Conservation (phyloP, 208 protist genomes). For the Trypanosoma melophagium region DNA sequence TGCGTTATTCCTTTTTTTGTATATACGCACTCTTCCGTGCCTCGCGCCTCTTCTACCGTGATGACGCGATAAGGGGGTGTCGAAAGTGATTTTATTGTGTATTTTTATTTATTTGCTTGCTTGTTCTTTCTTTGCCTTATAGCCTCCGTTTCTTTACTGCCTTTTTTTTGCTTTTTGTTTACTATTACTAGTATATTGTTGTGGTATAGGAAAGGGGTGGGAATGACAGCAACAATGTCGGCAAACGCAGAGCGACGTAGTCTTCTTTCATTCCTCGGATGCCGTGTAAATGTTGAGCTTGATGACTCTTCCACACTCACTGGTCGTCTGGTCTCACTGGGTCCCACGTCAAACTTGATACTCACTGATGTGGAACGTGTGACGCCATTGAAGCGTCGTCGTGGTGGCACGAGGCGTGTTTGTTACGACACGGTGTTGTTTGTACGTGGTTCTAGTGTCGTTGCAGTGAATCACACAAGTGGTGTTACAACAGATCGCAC, state of each 20-base stretch:
- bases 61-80: neutral
- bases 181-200: neutral
- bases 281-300: slow-evolving; percentile 60
- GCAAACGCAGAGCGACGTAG: slow-evolving; percentile 34
- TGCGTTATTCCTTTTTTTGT: too few relatives aligned
- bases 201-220: neutral
- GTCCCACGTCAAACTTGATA: slow-evolving; percentile 66
- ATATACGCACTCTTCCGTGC: too few relatives aligned
- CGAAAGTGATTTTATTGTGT: neutral
- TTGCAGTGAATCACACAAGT: slow-evolving; percentile 57
- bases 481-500: slow-evolving; percentile 63
- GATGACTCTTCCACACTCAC: slow-evolving; percentile 70
- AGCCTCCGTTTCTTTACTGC: neutral
- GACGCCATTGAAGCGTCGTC: slow-evolving; percentile 42
- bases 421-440: slow-evolving; percentile 76
- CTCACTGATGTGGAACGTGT: slow-evolving; percentile 76
- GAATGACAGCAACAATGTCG: slow-evolving; percentile 7
- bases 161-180: slow-evolving; percentile 8
- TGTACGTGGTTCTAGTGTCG: slow-evolving; percentile 66
- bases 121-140: neutral
- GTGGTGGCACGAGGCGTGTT: slow-evolving; percentile 34
- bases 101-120: neutral
- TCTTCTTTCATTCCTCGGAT: slow-evolving; percentile 58
- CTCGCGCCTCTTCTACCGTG: too few relatives aligned
- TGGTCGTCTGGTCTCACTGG: slow-evolving; percentile 75